Conservation (phyloP, 305 asterid genomes). For the Plantago lanceolata region DNA sequence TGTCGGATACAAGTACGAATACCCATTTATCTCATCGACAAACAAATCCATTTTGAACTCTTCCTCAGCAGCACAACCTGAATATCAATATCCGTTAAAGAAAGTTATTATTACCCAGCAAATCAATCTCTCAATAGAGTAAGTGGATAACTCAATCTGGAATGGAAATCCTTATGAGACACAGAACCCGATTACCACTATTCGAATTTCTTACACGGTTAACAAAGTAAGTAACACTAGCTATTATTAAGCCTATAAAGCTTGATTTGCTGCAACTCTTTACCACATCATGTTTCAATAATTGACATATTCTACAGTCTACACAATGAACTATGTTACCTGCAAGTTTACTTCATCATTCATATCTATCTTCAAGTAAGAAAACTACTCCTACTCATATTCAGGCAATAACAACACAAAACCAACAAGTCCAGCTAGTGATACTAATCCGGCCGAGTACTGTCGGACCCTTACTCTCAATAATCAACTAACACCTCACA, state of each 20-base stretch:
- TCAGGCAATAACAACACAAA: neutral
- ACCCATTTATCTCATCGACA: constrained; percentile 75
- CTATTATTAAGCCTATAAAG: no score
- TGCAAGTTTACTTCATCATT: no score
- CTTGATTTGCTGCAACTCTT: no score
- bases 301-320: neutral
- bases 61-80: constrained; percentile 60
- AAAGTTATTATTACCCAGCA: constrained; percentile 16
- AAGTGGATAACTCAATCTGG: neutral
- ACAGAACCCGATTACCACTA: neutral
- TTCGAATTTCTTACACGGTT: neutral
- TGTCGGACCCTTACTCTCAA: no score
- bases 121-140: constrained; percentile 22
- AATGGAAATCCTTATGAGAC: neutral
- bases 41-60: constrained; percentile 54
- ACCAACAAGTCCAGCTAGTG: no score
- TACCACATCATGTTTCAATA: neutral
- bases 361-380: neutral
- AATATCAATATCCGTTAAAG: constrained; percentile 20
- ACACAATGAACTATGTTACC: neutral
- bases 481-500: no score
- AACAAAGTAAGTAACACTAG: neutral
- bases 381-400: neutral
- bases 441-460: no score
- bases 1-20: constrained; percentile 73